Evolutionary conservation across 257 asterid species (phyloP).

Genomic region (Nicotiana noctiflora): DNA sequence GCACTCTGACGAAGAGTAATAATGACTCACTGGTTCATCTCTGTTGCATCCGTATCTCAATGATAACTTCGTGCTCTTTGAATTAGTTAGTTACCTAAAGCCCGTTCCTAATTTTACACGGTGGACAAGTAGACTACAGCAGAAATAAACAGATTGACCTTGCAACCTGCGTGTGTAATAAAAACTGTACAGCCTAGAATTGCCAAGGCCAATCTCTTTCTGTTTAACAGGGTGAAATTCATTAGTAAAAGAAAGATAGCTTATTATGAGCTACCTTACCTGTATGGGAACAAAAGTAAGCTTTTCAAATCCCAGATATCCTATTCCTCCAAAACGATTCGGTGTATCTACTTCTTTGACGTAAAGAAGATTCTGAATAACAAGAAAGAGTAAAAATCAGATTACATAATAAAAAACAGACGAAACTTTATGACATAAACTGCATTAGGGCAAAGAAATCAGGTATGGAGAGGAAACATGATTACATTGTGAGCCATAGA

Average conservation of each 20-base stretch:
- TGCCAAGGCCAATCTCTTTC: not conserved
- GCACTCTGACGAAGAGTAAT: not conserved
- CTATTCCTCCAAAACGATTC: constrained; percentile 79
- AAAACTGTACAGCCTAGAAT: not conserved
- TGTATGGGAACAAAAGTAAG: constrained; percentile 93
- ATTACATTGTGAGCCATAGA: not conserved
- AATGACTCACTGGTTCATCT: not conserved
- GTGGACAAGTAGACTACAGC: not conserved
- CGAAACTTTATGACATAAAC: not conserved
- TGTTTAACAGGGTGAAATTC: not conserved
- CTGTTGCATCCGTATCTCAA: not conserved
- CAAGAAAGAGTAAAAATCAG: constrained; percentile 16
- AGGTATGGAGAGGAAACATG: not conserved
- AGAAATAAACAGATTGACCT: constrained; percentile 3
- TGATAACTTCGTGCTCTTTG: not conserved
- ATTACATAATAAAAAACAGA: not conserved
- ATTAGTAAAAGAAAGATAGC: not conserved
- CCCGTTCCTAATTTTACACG: not conserved
- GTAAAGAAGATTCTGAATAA: constrained; percentile 72
- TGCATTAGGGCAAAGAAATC: not conserved
- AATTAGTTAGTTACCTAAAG: not conserved
- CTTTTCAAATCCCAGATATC: constrained; percentile 85
- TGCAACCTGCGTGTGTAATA: not conserved
- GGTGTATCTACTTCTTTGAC: constrained; percentile 78
- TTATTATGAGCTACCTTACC: constrained; percentile 32